These are phyloP conservation scores for Xylaria sp. DNA, from an alignment of 2,329 filamentous ascomycete species.

Conservation along the genomic window DNA sequence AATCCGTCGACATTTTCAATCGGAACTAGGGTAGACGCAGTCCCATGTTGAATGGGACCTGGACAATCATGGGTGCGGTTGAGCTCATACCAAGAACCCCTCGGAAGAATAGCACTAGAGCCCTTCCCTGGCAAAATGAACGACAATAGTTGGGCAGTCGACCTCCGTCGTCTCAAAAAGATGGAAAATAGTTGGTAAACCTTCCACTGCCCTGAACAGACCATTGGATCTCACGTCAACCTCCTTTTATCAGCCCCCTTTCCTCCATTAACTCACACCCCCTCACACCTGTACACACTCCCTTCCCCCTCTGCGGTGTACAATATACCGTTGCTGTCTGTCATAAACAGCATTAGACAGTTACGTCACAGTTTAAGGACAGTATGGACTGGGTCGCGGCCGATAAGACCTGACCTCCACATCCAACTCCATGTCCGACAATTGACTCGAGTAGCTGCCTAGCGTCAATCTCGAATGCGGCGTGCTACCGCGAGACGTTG, in stretches of 20 bases:
- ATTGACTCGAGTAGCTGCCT: background rate
- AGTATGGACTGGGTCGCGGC: background rate
- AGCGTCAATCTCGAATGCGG: background rate
- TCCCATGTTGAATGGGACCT: constrained; percentile 1
- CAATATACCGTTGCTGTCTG: background rate
- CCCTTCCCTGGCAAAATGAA: background rate
- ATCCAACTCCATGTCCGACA: constrained; percentile 5
- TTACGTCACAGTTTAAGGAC: background rate
- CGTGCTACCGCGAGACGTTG: background rate
- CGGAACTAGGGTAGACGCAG: background rate
- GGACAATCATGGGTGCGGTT: background rate
- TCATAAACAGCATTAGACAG: background rate
- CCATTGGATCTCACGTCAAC: constrained; percentile 1
- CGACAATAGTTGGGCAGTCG: background rate
- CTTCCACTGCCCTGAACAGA: background rate
- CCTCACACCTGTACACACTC: no score
- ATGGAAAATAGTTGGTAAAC: background rate
- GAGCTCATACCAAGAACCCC: constrained; percentile 1
- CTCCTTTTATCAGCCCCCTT: background rate
- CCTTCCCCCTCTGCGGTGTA: background rate
- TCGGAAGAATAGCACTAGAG: background rate
- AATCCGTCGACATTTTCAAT: constrained; percentile 1
- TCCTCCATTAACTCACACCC: background rate
- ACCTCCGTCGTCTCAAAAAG: background rate
- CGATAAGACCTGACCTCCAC: background rate